Evolutionary conservation across 306 rosid genomes (phyloP).

Genomic region (Lathyrus tuberosus): DNA sequence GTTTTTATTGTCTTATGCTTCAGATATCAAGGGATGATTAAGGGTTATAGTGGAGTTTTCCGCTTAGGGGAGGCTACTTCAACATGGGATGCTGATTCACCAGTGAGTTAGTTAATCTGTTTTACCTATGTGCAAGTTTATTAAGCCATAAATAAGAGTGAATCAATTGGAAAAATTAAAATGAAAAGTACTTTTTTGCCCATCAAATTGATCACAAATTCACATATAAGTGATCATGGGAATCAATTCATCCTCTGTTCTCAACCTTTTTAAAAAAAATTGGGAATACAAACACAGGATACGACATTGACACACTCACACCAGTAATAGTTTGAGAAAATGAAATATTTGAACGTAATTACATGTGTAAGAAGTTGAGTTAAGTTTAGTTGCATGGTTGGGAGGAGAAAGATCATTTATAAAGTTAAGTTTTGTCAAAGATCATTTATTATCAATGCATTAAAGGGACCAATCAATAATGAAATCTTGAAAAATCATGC

Average conservation of each 20-base stretch:
- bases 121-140: slow-evolving; percentile 7
- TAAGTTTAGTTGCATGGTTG: not conserved
- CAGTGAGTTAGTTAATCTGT: slow-evolving; percentile 66
- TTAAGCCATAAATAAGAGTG: not conserved
- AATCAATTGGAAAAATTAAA: too few species aligned
- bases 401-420: not conserved
- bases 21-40: slow-evolving; percentile 94
- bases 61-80: slow-evolving; percentile 99
- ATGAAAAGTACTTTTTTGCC: too few species aligned
- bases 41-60: slow-evolving; percentile 92
- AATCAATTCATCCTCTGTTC: too few species aligned
- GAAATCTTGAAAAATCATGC: not conserved
- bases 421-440: not conserved
- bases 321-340: too few species aligned
- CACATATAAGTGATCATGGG: too few species aligned
- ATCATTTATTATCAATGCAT: not conserved
- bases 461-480: not conserved
- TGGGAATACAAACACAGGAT: too few species aligned
- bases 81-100: slow-evolving; percentile 98
- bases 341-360: too few species aligned
- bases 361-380: not conserved
- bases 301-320: too few species aligned
- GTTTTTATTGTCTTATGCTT: slow-evolving; percentile 40
- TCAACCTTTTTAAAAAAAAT: too few species aligned
- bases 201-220: too few species aligned